phyloP scores from a whole-genome alignment of 306 rosid species.

The Dalbergia cultrata region DNA sequence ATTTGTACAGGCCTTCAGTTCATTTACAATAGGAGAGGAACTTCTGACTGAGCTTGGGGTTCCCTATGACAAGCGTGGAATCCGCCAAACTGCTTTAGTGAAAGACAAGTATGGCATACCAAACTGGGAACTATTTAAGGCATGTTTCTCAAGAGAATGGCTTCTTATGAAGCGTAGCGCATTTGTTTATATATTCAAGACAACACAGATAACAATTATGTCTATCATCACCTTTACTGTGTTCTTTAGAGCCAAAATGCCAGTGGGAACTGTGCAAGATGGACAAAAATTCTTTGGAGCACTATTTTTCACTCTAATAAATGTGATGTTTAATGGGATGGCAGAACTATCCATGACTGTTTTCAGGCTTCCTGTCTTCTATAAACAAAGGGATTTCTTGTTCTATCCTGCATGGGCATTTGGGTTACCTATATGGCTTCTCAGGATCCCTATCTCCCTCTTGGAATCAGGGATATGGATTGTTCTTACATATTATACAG shows the following conservation, averaged over 20 bases:
- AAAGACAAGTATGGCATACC: slow-evolving; percentile 72
- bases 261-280: slow-evolving; percentile 55
- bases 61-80: slow-evolving; percentile 61
- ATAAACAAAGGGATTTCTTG: slow-evolving; percentile 74
- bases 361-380: slow-evolving; percentile 72
- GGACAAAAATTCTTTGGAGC: slow-evolving; percentile 74
- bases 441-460: slow-evolving; percentile 72
- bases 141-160: slow-evolving; percentile 78
- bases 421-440: slow-evolving; percentile 73
- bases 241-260: slow-evolving; percentile 77
- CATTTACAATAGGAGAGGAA: slow-evolving; percentile 61
- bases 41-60: slow-evolving; percentile 57
- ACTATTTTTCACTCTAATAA: slow-evolving; percentile 62
- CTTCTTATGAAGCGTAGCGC: slow-evolving; percentile 69
- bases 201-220: slow-evolving; percentile 62
- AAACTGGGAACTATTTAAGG: slow-evolving; percentile 72
- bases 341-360: slow-evolving; percentile 68
- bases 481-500: slow-evolving; percentile 73
- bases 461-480: slow-evolving; percentile 73
- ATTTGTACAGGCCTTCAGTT: slow-evolving; percentile 54
- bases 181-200: slow-evolving; percentile 68
- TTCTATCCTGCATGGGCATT: slow-evolving; percentile 88
- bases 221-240: slow-evolving; percentile 62
- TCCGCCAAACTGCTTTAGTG: slow-evolving; percentile 77
- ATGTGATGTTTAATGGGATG: slow-evolving; percentile 80